Evolutionary conservation across 202 grass and related monocot genomes (phyloP), one percentile per base, ranked within the genome.

Genomic region (Bolboschoenoplectus hybrid): DNA sequence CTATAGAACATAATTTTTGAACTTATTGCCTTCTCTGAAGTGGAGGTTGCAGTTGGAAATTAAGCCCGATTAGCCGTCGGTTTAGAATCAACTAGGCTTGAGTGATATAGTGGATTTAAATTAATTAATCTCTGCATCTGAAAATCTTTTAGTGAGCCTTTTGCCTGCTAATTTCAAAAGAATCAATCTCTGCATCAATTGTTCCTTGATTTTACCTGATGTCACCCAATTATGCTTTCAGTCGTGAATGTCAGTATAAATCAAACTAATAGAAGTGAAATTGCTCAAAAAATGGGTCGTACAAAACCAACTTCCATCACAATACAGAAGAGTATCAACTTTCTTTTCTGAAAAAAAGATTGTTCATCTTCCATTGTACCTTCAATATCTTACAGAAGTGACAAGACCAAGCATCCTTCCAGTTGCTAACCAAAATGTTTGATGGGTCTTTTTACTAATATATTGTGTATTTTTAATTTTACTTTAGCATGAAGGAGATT

Each of bases 401-500:
- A 70, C 13, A 16, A n/a, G 14, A 44, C 39, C 39, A 44, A 70
- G 39, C 4, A 6, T 70, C 40, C 45, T 44, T 17, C 3, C 10
- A 64, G 17, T 70, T 70, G 39, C 40, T 45, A 70, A 16, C 67
- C 40, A 70, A 43, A 51, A 32, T 51, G 16, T 72, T 67, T 55
- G 12, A 43, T 44, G 67, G 64, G 44, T 63, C 67, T 39, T 62
- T 35, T 2, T 44, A 26, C 7, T 77, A 17, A 40, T 63, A 58
- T 82, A 52, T 86, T 73, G 16, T 64, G 41, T 26, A 46, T 46
- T 51, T 87, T 52, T 81, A 5, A 61, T 75, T 81, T 17, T n/a
- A 81, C 36, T 60, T 2, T 61, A 94, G 92, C 95, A 97, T 84
- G 95, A 95, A 47, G 91, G 95, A 43, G 92, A 97, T 87, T 95